phyloP scores from a whole-genome alignment of 2,329 filamentous ascomycete species.

The Thelonectria rubi region DNA sequence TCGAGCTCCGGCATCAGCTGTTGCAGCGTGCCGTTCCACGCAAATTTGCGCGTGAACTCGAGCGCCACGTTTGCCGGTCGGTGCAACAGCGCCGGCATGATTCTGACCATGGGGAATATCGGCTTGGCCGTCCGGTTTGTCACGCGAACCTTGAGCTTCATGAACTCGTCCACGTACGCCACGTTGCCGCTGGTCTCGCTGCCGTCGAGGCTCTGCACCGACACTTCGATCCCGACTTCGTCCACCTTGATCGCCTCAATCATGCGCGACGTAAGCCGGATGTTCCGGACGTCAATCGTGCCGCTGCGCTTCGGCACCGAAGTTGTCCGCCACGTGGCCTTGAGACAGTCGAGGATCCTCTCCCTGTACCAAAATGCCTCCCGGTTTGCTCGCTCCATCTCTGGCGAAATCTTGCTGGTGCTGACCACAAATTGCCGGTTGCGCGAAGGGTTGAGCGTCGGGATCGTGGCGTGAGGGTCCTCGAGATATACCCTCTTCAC shows the following conservation, averaged over 20 bases:
- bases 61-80: constrained; percentile 77
- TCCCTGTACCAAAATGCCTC: constrained; percentile 95
- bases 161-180: constrained; percentile 63
- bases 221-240: constrained; percentile 75
- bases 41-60: constrained; percentile 82
- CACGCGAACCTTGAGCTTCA: constrained; percentile 75
- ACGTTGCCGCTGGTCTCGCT: constrained; percentile 34
- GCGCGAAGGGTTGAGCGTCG: constrained; percentile 80
- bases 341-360: constrained; percentile 75
- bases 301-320: constrained; percentile 66
- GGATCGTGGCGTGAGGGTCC: constrained; percentile 81
- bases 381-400: constrained; percentile 78
- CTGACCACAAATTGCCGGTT: constrained; percentile 94
- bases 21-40: constrained; percentile 87
- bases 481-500: constrained; percentile 78
- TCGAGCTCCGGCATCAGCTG: constrained; percentile 71
- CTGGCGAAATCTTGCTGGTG: constrained; percentile 78
- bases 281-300: constrained; percentile 77
- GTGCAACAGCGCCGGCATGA: constrained; percentile 80
- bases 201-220: constrained; percentile 53
- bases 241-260: constrained; percentile 84
- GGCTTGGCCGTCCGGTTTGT: constrained; percentile 75
- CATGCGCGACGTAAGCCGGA: constrained; percentile 80
- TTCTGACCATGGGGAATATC: constrained; percentile 76
- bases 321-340: constrained; percentile 74